Conservation (phyloP, 129 eudicot genomes). For the Flaveria linearis region DNA sequence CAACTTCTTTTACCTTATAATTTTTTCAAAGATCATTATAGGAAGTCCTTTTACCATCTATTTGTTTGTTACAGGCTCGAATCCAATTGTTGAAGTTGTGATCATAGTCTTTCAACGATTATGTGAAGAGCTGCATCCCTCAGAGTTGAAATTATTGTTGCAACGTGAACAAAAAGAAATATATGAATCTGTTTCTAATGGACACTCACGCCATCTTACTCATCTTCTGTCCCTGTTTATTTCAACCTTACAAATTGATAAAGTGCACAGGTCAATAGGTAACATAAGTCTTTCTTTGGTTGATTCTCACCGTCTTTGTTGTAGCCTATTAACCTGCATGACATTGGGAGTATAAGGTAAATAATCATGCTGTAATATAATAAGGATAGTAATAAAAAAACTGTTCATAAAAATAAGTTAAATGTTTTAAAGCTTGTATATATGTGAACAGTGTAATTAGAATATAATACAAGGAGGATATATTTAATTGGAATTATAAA, state of each 20-base stretch:
- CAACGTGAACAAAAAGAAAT: conserved; percentile 45
- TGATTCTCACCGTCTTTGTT: background rate
- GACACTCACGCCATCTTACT: conserved; percentile 45
- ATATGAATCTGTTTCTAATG: conserved; percentile 31
- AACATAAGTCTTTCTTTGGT: conserved; percentile 13
- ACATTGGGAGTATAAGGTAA: background rate
- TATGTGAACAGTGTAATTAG: background rate
- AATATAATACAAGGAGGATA: background rate
- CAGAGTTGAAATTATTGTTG: conserved; percentile 50
- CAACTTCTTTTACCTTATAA: conserved; percentile 24
- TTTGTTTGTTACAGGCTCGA: conserved; percentile 45
- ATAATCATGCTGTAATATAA: background rate
- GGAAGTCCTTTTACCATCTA: conserved; percentile 11
- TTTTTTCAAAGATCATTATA: background rate
- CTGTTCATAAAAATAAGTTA: background rate
- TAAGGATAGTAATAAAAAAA: background rate
- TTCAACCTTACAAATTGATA: conserved; percentile 50
- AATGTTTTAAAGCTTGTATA: background rate
- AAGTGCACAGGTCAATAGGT: conserved; percentile 56
- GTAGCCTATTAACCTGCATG: background rate
- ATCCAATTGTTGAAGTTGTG: conserved; percentile 61
- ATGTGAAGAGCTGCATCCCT: conserved; percentile 53
- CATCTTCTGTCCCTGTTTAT: conserved; percentile 69
- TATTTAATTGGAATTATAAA: background rate
- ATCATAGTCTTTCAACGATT: conserved; percentile 52